A percentile compares a stretch with the other conserved stretches of the same genome.
Conservation (phyloP, 1,284 basidiomycete genomes). For the Melampsora allii-populina region DNA sequence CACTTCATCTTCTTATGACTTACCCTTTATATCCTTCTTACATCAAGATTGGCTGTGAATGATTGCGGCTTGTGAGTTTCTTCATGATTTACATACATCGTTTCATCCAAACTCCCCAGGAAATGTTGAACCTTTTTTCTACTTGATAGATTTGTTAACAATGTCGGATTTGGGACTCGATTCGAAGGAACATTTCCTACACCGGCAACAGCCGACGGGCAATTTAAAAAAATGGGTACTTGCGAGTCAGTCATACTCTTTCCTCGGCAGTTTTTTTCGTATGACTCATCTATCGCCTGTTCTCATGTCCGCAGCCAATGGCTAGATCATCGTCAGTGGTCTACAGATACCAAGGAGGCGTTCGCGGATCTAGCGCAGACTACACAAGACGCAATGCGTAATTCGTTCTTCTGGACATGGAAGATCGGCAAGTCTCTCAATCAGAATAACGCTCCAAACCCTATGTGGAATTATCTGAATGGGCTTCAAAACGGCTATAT, state of each 20-base stretch:
- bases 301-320: conserved; percentile 15
- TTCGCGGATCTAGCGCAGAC: conserved; percentile 42
- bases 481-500: conserved; percentile 39
- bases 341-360: conserved; percentile 22
- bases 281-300: not conserved
- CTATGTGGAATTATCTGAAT: conserved; percentile 40
- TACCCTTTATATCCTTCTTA: not conserved
- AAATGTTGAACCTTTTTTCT: not conserved
- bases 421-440: conserved; percentile 42
- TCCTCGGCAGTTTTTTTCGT: not conserved
- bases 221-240: conserved; percentile 32
- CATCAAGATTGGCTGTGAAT: conserved; percentile 34
- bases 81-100: too few species aligned
- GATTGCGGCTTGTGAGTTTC: conserved; percentile 41
- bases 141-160: conserved; percentile 32
- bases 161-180: conserved; percentile 37
- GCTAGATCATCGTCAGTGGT: conserved; percentile 41
- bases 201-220: conserved; percentile 21
- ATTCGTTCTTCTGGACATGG: conserved; percentile 45
- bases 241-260: conserved; percentile 26
- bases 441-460: conserved; percentile 39
- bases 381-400: conserved; percentile 39
- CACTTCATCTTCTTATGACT: not conserved
- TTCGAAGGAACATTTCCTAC: conserved; percentile 43
- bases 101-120: not conserved